Evolutionary conservation across 2,329 filamentous ascomycete species (phyloP), one percentile per base, ranked within the genome.

Genomic region (Magnaporthiopsis rhizophila): DNA sequence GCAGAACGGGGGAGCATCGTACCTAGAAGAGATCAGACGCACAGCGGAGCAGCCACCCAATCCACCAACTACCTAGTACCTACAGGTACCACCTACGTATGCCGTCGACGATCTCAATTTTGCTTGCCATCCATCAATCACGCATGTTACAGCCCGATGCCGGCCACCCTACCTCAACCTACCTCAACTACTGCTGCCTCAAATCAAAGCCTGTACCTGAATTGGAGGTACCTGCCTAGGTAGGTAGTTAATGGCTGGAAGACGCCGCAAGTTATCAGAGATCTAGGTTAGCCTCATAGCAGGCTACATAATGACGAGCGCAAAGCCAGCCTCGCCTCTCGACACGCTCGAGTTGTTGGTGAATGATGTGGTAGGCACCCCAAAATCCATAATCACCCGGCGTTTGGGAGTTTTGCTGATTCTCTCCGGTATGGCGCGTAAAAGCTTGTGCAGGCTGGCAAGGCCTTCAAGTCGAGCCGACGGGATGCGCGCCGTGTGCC

Each of bases 371-470:
- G 84, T 86, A 72, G 73, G 83, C 74, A 28, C 58, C 12, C 32
- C 32, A 18, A 8, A 36, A 38, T 62, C 36, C 21, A 45, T 26
- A 26, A 11, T 9, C 26, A n/a, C n/a, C 18, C 45, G 50, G 62
- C 61, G 24, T 30, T 36, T 62, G 45, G 21, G n/a, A 3, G 13
- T 30, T 21, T 26, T 3, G 34, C 60, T 62, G 24, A 36, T 38
- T 28, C 28, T 32, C 28, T 4, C n/a, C 21, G 4, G 32, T 8
- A 21, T 45, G 38, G 5, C 38, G 15, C 6, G 24, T 2, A 63
- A 58, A 65, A 87, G 85, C 79, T 87, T 32, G 77, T 87, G 18
- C 81, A 86, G 71, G 83, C 81, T 2, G 84, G 83, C 21, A 87
- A 84, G 70, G 82, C 83, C 24, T 74, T 87, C 15, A 82, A 78